A percentile compares a stretch with the other conserved stretches of the same genome.
These are phyloP conservation scores for Neurospora sp. DNA, from an alignment of 495 filamentous ascomycete species.

Conservation along the genomic window DNA sequence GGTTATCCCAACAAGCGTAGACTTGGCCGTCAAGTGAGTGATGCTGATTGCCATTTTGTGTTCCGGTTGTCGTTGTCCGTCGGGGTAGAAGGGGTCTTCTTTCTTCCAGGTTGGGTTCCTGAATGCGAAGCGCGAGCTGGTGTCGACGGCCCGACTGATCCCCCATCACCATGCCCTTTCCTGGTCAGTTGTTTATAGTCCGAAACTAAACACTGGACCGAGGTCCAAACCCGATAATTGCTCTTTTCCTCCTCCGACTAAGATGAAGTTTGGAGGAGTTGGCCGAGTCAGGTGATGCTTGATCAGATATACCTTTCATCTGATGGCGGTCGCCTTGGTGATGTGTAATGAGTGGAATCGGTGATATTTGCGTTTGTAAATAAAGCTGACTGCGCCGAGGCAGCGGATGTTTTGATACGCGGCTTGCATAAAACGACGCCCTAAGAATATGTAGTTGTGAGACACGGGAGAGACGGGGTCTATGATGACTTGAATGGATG, in stretches of 20 bases:
- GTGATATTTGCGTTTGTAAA: background rate
- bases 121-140: constrained; percentile 15
- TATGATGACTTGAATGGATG: background rate
- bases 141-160: constrained; percentile 2
- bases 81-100: constrained; percentile 17
- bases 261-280: background rate
- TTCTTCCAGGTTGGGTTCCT: constrained; percentile 15
- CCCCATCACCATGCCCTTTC: constrained; percentile 2
- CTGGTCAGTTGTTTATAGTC: background rate
- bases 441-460: background rate
- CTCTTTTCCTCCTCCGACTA: background rate
- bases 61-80: constrained; percentile 15
- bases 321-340: background rate
- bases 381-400: background rate
- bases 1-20: constrained; percentile 18
- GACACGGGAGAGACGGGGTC: background rate
- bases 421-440: background rate
- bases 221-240: background rate
- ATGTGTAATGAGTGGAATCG: background rate
- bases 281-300: background rate
- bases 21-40: constrained; percentile 11
- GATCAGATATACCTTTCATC: background rate
- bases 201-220: background rate
- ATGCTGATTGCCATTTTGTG: constrained; percentile 6
- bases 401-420: background rate